A percentile compares a stretch with the other conserved stretches of the same genome.
Conservation (phyloP, 2,329 filamentous ascomycete genomes). For the Xylariaceae sp. region DNA sequence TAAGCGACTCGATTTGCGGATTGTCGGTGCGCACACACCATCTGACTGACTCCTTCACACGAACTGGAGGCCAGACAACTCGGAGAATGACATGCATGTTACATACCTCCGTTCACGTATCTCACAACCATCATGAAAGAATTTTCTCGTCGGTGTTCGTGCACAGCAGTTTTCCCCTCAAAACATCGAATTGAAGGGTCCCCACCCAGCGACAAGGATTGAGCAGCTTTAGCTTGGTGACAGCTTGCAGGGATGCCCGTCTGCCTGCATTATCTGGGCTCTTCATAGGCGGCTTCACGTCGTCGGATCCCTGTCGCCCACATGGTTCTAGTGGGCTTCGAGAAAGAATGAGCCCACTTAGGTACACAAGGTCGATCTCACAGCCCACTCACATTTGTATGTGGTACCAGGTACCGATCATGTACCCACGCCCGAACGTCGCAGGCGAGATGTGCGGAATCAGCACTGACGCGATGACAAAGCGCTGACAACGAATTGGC, state of each 20-base stretch:
- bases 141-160: not conserved
- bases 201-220: not conserved
- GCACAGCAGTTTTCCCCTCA: too few relatives aligned
- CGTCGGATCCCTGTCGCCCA: conserved; percentile 10
- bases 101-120: not conserved
- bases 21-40: too few relatives aligned
- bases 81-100: not conserved
- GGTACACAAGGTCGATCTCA: not conserved
- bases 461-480: not conserved
- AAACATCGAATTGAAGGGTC: not conserved
- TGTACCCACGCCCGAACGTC: not conserved
- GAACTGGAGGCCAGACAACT: not conserved
- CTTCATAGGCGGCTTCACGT: not conserved
- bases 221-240: not conserved
- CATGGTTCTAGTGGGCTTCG: conserved; percentile 22
- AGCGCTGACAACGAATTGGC: not conserved
- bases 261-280: not conserved
- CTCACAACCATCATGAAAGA: too few relatives aligned
- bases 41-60: too few relatives aligned
- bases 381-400: not conserved
- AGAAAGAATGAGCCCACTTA: conserved; percentile 9
- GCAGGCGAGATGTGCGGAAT: not conserved
- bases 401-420: not conserved
- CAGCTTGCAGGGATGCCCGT: conserved; percentile 2
- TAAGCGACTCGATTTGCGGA: not conserved